phyloP scores from a whole-genome alignment of 1,139 yeast genomes.

The Kurtzmaniella quercitrusa region DNA sequence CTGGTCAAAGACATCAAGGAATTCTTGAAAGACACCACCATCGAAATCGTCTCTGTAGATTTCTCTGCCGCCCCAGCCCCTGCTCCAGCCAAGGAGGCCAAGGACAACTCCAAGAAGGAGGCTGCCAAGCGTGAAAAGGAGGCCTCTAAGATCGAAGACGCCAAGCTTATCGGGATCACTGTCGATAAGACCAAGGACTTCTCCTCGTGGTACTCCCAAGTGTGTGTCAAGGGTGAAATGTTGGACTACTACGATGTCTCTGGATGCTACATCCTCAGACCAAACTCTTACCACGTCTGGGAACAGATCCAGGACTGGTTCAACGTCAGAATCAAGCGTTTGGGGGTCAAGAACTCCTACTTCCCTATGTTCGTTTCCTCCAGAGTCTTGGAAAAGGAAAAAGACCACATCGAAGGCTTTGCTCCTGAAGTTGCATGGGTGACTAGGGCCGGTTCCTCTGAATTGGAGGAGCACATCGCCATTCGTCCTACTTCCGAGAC shows the following conservation, averaged over 20 bases:
- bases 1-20: conserved; percentile 49
- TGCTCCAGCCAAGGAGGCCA: conserved; percentile 28
- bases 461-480: conserved; percentile 96
- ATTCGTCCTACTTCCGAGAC: conserved; percentile 99
- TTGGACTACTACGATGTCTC: conserved; percentile 97
- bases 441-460: conserved; percentile 90
- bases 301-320: conserved; percentile 89
- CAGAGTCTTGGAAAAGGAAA: conserved; percentile 90
- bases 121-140: conserved; percentile 32
- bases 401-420: conserved; percentile 98
- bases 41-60: conserved; percentile 55
- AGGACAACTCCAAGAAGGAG: conserved; percentile 21
- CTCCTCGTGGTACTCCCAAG: conserved; percentile 96
- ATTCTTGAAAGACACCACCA: conserved; percentile 54
- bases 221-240: conserved; percentile 95
- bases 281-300: conserved; percentile 93
- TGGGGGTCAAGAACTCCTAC: conserved; percentile 93
- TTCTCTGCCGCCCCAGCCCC: conserved; percentile 47
- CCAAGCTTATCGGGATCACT: conserved; percentile 93
- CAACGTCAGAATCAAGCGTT: conserved; percentile 68
- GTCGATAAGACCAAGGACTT: conserved; percentile 89
- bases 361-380: conserved; percentile 99
- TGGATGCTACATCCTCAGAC: conserved; percentile 97
- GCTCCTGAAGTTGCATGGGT: conserved; percentile 99
- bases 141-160: conserved; percentile 70